Base-by-base conservation (phyloP, 208 protist genomes). In the Endotrypanum monterogeii region DNA sequence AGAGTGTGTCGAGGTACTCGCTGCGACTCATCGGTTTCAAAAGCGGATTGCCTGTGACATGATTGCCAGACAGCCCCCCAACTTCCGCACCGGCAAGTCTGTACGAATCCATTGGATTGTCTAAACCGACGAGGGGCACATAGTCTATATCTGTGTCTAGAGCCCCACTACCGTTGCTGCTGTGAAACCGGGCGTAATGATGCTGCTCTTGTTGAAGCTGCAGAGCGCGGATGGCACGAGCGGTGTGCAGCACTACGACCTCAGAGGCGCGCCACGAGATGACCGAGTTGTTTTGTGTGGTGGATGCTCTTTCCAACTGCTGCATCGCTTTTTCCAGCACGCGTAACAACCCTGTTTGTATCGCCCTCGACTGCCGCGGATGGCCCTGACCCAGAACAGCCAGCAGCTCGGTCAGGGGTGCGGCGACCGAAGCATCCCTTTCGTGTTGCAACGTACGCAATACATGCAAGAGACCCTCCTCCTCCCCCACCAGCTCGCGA, bases 401-500 rank as follows among this genome's bases (percentile, higher is more conserved):
- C 44, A 96, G 83, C 30, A 97, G 82, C 57, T 89, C 83, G 37
- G 85, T 89, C 60, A 93, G 35, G 12, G 88, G 79, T 32, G 74
- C 79, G 37, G 85, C 71, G 50, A 89, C 82, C 1, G 81, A 62
- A n/a, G 37, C 71, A 58, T 89, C 78, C 23, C 67, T 72, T 78
- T 97, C 93, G 3, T 72, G 74, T 71, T 87, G 85, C 77, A 82
- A 54, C 77, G 71, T 48, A 55, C 32, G 55, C 16, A 97, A 52
- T 4, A 97, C 62, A n/a, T 85, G 67, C 14, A 85, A 32, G 39
- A 94, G 61, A 51, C 88, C 88, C 28, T 87, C 82, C 63, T 83
- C 83, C 50, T 95, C 90, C 57, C 88, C 91, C 20, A 97, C 81
- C 90, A 97, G 93, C 79, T 97, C 93, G 7, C 93, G 84, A 69